phyloP scores from a whole-genome alignment of 768 basidiomycete species.

The Russula lepida region DNA sequence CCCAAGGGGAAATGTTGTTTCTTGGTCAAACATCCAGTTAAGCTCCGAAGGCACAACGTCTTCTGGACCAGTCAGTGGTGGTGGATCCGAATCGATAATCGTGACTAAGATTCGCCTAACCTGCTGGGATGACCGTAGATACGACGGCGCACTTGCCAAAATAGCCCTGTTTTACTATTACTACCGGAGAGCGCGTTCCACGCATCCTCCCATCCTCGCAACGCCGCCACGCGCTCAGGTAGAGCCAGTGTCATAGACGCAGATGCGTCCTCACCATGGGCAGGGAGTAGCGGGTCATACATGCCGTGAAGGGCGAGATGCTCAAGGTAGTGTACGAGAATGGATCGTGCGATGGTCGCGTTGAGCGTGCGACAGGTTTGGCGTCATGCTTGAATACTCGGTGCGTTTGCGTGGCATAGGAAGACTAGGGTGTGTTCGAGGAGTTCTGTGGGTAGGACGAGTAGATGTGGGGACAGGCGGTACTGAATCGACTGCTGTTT shows the following conservation, averaged over 20 bases:
- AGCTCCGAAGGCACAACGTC: too few relatives aligned
- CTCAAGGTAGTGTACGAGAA: neutral
- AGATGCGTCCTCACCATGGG: too few relatives aligned
- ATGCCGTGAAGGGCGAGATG: neutral
- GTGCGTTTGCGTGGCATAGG: neutral
- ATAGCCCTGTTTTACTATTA: neutral
- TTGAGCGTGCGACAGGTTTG: neutral
- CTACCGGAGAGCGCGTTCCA: neutral
- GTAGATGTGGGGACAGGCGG: neutral
- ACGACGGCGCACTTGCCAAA: neutral
- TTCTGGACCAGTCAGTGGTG: too few relatives aligned
- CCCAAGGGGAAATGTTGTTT: neutral
- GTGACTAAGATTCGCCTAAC: neutral
- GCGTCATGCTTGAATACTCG: neutral
- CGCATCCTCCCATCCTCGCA: neutral
- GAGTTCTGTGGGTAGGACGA: neutral
- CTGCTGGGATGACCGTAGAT: too few relatives aligned
- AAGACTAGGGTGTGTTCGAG: neutral
- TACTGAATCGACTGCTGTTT: too few relatives aligned
- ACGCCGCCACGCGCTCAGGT: neutral
- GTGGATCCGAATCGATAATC: neutral
- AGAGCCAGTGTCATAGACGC: neutral
- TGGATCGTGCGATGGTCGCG: neutral
- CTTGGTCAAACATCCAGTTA: too few relatives aligned
- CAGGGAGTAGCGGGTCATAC: neutral